phyloP scores from a whole-genome alignment of 2,329 filamentous ascomycete genomes.

The Aspergillus fischeri region DNA sequence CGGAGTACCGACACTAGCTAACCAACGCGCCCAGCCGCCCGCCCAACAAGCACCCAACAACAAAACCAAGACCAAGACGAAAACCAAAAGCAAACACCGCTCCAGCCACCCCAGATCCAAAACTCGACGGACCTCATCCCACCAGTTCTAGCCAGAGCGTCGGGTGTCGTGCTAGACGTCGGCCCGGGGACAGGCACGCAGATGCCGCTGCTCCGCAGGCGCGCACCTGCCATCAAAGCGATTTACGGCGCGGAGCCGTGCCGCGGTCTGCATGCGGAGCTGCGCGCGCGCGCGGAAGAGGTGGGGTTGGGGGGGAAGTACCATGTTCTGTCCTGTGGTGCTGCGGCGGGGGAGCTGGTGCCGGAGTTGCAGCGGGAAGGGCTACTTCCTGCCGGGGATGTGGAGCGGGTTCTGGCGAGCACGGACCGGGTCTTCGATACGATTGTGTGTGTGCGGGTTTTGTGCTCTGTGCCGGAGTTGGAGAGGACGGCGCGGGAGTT shows the following conservation, averaged over 20 bases:
- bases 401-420: neutral
- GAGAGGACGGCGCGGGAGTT: constrained; percentile 44
- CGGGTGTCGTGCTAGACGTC: constrained; percentile 46
- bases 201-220: constrained; percentile 46
- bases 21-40: neutral
- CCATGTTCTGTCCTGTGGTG: constrained; percentile 46
- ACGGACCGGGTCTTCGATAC: constrained; percentile 49
- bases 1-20: neutral
- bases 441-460: constrained; percentile 51
- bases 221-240: constrained; percentile 38
- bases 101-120: constrained; percentile 13
- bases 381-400: constrained; percentile 24
- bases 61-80: constrained; percentile 4
- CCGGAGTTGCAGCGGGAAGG: constrained; percentile 43
- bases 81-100: constrained; percentile 5
- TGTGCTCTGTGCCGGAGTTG: constrained; percentile 52
- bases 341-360: constrained; percentile 44
- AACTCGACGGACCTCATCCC: constrained; percentile 39
- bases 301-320: constrained; percentile 47
- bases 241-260: constrained; percentile 56
- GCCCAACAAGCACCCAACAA: neutral
- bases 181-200: constrained; percentile 53
- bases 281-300: constrained; percentile 39
- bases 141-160: constrained; percentile 36
- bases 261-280: constrained; percentile 42